phyloP scores from a whole-genome alignment of 768 basidiomycete species.

The Suillus paluster region DNA sequence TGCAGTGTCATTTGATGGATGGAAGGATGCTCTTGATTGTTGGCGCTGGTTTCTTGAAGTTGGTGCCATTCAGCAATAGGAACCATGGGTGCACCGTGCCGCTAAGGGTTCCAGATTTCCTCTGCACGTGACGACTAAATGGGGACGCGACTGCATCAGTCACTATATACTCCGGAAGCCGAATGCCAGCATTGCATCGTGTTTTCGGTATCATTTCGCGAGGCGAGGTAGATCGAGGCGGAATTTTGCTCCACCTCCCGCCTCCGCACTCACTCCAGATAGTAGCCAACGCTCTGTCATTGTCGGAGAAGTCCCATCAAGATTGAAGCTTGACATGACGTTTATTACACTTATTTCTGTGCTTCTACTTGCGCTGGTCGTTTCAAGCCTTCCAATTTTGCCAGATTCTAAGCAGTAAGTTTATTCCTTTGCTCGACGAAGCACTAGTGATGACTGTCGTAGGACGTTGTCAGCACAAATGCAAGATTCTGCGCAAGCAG shows the following conservation, averaged over 20 bases:
- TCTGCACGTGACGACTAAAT: slow-evolving; percentile 5
- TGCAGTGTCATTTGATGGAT: slow-evolving; percentile 73
- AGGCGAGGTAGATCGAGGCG: background rate
- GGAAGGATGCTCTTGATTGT: slow-evolving; percentile 42
- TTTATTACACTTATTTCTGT: slow-evolving; percentile 43
- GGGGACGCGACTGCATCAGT: slow-evolving; percentile 1
- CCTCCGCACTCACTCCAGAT: background rate
- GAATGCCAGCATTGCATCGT: background rate
- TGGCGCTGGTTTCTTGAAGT: slow-evolving; percentile 27
- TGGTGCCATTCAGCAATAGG: slow-evolving; percentile 28
- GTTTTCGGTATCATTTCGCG: background rate
- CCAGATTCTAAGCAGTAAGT: slow-evolving; percentile 35
- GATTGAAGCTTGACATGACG: slow-evolving; percentile 35
- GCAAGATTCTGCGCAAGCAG: background rate
- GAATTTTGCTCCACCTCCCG: background rate
- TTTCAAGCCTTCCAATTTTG: slow-evolving; percentile 44
- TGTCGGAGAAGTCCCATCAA: background rate
- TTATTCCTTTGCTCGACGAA: background rate
- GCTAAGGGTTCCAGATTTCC: background rate
- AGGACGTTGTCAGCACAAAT: background rate
- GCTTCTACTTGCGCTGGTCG: slow-evolving; percentile 48
- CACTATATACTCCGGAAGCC: background rate
- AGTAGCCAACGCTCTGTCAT: background rate
- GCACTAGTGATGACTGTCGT: background rate
- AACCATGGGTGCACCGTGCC: background rate